phyloP scores from a whole-genome alignment of 2,329 filamentous ascomycete genomes.

The Ophiocordyceps unilateralis region DNA sequence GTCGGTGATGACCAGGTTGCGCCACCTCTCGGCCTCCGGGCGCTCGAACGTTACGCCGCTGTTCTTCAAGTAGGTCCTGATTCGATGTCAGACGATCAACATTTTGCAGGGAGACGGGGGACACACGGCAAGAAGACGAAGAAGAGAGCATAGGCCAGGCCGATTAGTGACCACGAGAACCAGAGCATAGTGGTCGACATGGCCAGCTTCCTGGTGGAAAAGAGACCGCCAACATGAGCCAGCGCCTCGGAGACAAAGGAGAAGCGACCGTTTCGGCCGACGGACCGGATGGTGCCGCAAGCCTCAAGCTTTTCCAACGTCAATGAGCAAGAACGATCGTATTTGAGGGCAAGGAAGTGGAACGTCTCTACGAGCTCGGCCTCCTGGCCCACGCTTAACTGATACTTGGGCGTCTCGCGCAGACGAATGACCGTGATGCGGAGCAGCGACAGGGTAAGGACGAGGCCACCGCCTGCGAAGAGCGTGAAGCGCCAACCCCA shows the following conservation, averaged over 20 bases:
- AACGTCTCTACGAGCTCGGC: constrained; percentile 65
- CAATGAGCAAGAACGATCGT: constrained; percentile 55
- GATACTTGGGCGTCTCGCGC: constrained; percentile 43
- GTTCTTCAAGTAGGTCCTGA: constrained; percentile 20
- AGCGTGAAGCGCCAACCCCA: constrained; percentile 59
- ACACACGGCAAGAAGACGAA: constrained; percentile 72
- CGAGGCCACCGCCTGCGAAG: constrained; percentile 52
- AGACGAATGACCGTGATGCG: constrained; percentile 70
- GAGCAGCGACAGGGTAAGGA: constrained; percentile 59
- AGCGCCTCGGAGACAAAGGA: constrained; percentile 4
- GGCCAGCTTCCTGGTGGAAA: constrained; percentile 29
- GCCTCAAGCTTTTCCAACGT: constrained; percentile 50
- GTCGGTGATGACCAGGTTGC: constrained; percentile 69
- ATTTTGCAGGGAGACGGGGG: neutral
- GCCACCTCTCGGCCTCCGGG: constrained; percentile 38
- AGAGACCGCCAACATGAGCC: constrained; percentile 9
- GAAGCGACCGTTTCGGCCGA: constrained; percentile 8
- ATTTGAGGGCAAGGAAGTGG: constrained; percentile 59
- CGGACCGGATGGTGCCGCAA: constrained; percentile 27
- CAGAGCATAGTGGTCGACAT: constrained; percentile 41
- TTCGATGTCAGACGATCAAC: neutral
- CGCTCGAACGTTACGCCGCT: constrained; percentile 15
- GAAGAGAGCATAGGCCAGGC: constrained; percentile 77
- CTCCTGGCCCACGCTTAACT: constrained; percentile 61
- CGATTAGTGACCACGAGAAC: constrained; percentile 71